Base-by-base conservation (phyloP, 208 protist genomes). In the Leishmania gerbilli region DNA sequence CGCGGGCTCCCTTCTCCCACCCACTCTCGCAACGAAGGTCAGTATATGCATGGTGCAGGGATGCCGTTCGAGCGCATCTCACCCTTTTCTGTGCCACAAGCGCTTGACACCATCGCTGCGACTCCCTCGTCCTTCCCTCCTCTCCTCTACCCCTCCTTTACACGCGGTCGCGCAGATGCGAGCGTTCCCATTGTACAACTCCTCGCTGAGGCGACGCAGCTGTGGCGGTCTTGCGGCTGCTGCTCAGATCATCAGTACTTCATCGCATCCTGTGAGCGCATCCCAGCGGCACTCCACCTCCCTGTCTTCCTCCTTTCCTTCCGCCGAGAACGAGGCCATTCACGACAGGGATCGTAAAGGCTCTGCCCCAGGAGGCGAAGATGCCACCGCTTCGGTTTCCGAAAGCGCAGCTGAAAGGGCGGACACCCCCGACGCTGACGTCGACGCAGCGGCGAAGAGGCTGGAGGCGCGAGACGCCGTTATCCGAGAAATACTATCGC, bases 401-500 rank as follows among this genome's bases (percentile, higher is more conserved):
- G n/a, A 24, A 45, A 62, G 49, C 1, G 58, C 51, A 11, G 34
- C 27, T 56, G 40, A 65, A 42, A 45, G 0, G 8, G 58, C 68
- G 6, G 5, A 34, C 27, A 40, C 74, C 13, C 3, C 47, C 11
- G 53, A 83, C 17, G 17, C 13, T 27, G 64, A 31, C 9, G 82
- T 31, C 19, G 83, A 79, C 27, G 71, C 51, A 40, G 80, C 49
- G 0, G 82, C 67, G 19, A 34, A 77, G 58, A 72, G 80, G 34
- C 65, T 78, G n/a, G 60, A 40, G 24, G 88, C 89, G 21, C 85
- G 93, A 19, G 91, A 95, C 37, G 85, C 81, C 37, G 82, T 97
- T 40, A 97, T 97, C 51, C 71, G 71, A 27, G 92, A 90, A 56
- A 95, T 97, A 51, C 74, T 97, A 21, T 91, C 87, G 19, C 88